Evolutionary conservation across 2,329 filamentous ascomycete species (phyloP).

Genomic region (Phoma sp.): DNA sequence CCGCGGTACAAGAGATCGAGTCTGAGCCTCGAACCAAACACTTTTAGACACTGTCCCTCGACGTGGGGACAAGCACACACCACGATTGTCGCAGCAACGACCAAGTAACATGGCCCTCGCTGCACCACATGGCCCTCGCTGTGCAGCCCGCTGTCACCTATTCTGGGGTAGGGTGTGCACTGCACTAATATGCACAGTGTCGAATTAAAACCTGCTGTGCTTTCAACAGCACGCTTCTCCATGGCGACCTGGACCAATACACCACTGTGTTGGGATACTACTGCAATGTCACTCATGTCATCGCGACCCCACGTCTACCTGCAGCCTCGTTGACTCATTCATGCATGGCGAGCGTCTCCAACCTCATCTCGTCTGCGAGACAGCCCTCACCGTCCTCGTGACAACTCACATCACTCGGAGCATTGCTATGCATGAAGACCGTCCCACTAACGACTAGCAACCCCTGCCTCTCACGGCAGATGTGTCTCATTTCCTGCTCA

Average conservation of each 20-base stretch:
- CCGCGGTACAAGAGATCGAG: not conserved
- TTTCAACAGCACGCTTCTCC: conserved; percentile 13
- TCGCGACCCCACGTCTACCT: not conserved
- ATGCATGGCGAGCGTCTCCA: conserved; percentile 2
- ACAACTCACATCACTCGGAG: conserved; percentile 27
- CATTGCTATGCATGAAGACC: conserved; percentile 15
- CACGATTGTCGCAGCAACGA: conserved; percentile 16
- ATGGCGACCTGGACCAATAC: conserved; percentile 8
- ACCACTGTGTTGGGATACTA: not conserved
- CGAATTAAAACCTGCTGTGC: conserved; percentile 1
- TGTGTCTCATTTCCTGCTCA: conserved; percentile 19
- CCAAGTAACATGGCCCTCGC: conserved; percentile 8
- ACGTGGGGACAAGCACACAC: conserved; percentile 19
- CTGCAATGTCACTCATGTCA: conserved; percentile 1
- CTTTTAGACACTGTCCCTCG: not conserved
- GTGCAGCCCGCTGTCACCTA: conserved; percentile 11
- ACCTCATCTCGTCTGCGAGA: conserved; percentile 18
- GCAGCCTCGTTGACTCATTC: conserved; percentile 10
- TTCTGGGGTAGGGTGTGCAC: conserved; percentile 21
- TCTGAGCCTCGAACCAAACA: conserved; percentile 1
- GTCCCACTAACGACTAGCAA: conserved; percentile 13
- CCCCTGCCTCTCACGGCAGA: conserved; percentile 16
- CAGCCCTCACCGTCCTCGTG: conserved; percentile 24
- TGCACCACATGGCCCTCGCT: conserved; percentile 7
- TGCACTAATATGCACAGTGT: conserved; percentile 27